Evolutionary conservation across 768 basidiomycete species (phyloP).

Genomic region (Tephrocybe sp.): DNA sequence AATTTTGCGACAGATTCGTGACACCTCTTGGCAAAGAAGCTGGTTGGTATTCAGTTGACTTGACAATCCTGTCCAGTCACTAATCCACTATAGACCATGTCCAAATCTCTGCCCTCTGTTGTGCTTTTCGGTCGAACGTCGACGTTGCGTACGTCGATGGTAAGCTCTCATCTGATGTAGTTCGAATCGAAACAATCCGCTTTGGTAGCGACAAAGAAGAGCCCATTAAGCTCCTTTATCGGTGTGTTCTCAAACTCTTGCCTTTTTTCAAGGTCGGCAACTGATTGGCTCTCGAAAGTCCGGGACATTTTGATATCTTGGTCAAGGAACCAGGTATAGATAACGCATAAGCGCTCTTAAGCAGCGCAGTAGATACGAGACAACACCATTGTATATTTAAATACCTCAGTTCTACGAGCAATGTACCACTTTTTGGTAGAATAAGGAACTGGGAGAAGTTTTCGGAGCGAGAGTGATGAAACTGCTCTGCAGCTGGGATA

Average conservation of each 20-base stretch:
- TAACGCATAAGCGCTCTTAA: background rate
- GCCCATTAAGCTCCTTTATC: slow-evolving; percentile 71
- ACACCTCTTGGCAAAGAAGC: slow-evolving; percentile 78
- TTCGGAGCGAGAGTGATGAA: too few species aligned
- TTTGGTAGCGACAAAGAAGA: slow-evolving; percentile 37
- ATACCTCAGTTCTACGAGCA: too few species aligned
- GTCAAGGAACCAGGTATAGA: background rate
- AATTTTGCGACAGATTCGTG: slow-evolving; percentile 78
- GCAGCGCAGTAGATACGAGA: background rate
- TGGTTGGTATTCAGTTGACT: slow-evolving; percentile 38
- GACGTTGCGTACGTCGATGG: slow-evolving; percentile 83
- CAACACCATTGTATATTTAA: too few species aligned
- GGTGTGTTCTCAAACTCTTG: slow-evolving; percentile 38
- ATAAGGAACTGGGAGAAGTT: too few species aligned
- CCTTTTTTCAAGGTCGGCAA: background rate
- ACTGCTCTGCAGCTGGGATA: too few species aligned
- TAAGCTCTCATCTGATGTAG: slow-evolving; percentile 24
- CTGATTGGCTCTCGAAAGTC: slow-evolving; percentile 38
- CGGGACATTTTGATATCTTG: slow-evolving; percentile 88
- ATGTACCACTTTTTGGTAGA: too few species aligned
- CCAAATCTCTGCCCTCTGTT: slow-evolving; percentile 74
- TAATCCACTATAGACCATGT: slow-evolving; percentile 62
- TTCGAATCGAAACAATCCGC: slow-evolving; percentile 69
- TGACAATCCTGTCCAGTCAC: background rate
- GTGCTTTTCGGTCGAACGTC: slow-evolving; percentile 63